A percentile compares a stretch with the other conserved stretches of the same genome.
Conservation (phyloP, 1,284 basidiomycete species). For the Bondarzewia mesenterica region DNA sequence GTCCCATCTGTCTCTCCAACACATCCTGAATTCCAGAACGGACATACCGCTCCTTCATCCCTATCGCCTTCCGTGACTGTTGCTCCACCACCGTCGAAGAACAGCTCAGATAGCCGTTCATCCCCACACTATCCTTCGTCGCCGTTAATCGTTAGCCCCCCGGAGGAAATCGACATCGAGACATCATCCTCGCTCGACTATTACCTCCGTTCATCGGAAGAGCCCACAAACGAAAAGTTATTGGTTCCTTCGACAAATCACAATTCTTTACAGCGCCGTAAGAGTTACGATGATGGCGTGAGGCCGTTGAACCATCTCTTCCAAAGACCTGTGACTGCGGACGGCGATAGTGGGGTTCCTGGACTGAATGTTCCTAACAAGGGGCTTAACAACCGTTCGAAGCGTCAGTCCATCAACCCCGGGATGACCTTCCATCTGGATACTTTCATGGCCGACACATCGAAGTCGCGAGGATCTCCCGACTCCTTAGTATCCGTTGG, state of each 20-base stretch:
- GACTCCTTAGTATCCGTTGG: background rate
- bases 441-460: background rate
- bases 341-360: slow-evolving; percentile 11
- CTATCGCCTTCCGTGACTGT: background rate
- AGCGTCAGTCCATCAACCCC: slow-evolving; percentile 14
- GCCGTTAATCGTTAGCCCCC: slow-evolving; percentile 1
- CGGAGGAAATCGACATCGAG: background rate
- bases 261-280: slow-evolving; percentile 31
- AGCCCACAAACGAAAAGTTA: slow-evolving; percentile 2
- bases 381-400: slow-evolving; percentile 8
- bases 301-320: slow-evolving; percentile 42
- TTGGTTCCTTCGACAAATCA: slow-evolving; percentile 16
- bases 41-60: background rate
- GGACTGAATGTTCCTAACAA: slow-evolving; percentile 16
- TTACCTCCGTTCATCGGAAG: background rate
- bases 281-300: slow-evolving; percentile 53
- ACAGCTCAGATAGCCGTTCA: background rate
- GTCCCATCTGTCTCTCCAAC: background rate
- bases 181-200: background rate
- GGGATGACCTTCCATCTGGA: slow-evolving; percentile 11
- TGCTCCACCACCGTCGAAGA: background rate
- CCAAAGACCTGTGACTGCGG: slow-evolving; percentile 14
- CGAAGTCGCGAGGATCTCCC: background rate
- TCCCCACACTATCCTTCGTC: background rate
- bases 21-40: background rate